These are phyloP conservation scores for Phylloporus gajari DNA, from an alignment of 1,284 basidiomycete species.

Conservation along the genomic window DNA sequence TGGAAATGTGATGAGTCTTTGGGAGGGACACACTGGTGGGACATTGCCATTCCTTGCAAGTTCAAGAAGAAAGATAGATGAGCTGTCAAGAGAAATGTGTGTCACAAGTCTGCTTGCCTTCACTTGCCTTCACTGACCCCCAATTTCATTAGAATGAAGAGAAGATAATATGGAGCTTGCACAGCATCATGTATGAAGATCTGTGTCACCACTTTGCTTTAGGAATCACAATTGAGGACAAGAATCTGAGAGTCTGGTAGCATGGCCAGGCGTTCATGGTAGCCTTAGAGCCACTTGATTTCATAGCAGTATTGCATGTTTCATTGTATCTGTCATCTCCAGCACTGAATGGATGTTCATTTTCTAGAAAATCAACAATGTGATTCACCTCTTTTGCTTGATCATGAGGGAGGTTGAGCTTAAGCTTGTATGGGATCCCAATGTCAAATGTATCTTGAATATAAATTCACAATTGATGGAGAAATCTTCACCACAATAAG, in stretches of 20 bases:
- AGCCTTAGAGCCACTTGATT: conserved; percentile 10
- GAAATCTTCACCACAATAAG: neutral
- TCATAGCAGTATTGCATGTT: no score
- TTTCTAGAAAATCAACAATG: conserved; percentile 9
- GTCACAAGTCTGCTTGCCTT: neutral
- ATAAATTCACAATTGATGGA: conserved; percentile 13
- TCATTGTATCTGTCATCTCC: no score
- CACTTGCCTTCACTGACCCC: no score
- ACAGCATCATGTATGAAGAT: conserved; percentile 28
- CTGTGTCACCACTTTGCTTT: conserved; percentile 14
- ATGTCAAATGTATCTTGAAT: conserved; percentile 13
- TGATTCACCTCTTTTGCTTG: conserved; percentile 15
- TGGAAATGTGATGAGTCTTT: neutral
- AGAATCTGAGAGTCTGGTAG: conserved; percentile 22
- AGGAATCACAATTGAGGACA: conserved; percentile 24
- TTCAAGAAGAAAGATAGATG: conserved; percentile 15
- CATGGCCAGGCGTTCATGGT: conserved; percentile 17
- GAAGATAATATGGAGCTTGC: conserved; percentile 27
- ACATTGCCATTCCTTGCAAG: conserved; percentile 22
- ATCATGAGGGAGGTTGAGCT: conserved; percentile 4
- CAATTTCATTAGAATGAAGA: conserved; percentile 23
- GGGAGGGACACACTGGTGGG: conserved; percentile 14
- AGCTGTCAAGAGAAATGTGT: neutral
- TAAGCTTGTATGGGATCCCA: conserved; percentile 32
- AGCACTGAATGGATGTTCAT: no score